Evolutionary conservation across 176 grass and related monocot species (phyloP).

Genomic region (Eragrostis curvula): DNA sequence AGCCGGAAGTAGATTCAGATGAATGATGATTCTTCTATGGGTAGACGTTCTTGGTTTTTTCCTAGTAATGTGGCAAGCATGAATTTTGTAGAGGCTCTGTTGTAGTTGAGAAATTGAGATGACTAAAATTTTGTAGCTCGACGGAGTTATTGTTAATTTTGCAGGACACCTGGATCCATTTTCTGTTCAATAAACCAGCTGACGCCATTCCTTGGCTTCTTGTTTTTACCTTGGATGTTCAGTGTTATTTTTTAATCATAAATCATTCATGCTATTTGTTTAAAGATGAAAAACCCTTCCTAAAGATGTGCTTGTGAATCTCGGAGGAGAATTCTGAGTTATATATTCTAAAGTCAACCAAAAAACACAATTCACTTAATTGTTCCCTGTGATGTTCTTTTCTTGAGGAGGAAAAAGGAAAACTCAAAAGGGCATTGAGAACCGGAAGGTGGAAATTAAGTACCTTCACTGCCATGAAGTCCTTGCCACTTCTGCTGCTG

Average conservation of each 20-base stretch:
- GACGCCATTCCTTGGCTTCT: conserved; percentile 10
- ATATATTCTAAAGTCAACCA: neutral
- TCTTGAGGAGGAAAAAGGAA: too few relatives aligned
- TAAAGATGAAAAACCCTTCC: neutral
- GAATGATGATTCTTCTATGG: neutral
- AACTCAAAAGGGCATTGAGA: too few relatives aligned
- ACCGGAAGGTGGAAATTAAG: too few relatives aligned
- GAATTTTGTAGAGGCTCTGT: conserved; percentile 10
- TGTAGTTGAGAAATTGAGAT: conserved; percentile 11
- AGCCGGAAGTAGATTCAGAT: neutral
- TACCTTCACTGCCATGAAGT: too few relatives aligned
- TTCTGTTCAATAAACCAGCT: conserved; percentile 25
- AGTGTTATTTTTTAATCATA: neutral
- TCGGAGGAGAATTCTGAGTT: neutral
- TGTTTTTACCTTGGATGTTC: neutral
- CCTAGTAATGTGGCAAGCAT: neutral
- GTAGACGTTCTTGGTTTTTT: conserved; percentile 18
- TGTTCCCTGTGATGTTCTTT: neutral
- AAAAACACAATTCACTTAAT: neutral
- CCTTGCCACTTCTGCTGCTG: too few relatives aligned
- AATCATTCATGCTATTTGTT: neutral
- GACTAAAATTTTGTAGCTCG: conserved; percentile 44
- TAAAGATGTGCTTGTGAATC: neutral
- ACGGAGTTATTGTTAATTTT: neutral
- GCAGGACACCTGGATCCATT: neutral